Conservation (phyloP, 176 grass and related monocot genomes). For the Ensete ventricosum region DNA sequence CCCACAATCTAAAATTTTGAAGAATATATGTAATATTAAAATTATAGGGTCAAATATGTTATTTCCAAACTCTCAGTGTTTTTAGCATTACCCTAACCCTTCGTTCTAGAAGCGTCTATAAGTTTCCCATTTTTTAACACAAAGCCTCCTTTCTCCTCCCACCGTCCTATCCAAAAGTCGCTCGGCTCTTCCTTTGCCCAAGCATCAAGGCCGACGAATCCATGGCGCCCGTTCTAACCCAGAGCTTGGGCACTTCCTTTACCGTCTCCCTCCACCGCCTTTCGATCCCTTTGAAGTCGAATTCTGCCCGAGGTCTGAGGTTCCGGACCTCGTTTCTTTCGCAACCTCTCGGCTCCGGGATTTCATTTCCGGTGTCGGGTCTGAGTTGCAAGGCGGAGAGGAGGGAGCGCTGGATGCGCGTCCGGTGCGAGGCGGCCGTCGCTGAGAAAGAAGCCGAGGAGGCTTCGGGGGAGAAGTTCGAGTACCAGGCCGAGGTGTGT, state of each 20-base stretch:
- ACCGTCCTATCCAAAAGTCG: not conserved
- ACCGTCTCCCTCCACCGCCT: not conserved
- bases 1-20: too few species aligned
- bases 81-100: not conserved
- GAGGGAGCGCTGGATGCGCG: slow-evolving; percentile 24
- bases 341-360: not conserved
- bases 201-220: not conserved
- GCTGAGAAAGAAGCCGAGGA: slow-evolving; percentile 63
- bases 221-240: slow-evolving; percentile 6
- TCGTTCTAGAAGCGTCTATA: not conserved
- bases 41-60: too few species aligned
- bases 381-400: slow-evolving; percentile 37
- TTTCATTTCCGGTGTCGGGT: not conserved
- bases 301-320: not conserved
- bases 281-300: not conserved
- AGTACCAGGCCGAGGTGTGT: slow-evolving; percentile 92
- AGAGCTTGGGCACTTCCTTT: not conserved
- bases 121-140: not conserved
- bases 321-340: not conserved
- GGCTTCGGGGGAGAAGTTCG: slow-evolving; percentile 56
- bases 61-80: too few species aligned
- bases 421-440: slow-evolving; percentile 65
- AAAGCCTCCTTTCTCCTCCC: not conserved
- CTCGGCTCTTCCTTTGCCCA: not conserved
- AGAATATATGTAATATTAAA: too few species aligned